Conservation (phyloP, 208 protist species). For the Polymyxa betae region DNA sequence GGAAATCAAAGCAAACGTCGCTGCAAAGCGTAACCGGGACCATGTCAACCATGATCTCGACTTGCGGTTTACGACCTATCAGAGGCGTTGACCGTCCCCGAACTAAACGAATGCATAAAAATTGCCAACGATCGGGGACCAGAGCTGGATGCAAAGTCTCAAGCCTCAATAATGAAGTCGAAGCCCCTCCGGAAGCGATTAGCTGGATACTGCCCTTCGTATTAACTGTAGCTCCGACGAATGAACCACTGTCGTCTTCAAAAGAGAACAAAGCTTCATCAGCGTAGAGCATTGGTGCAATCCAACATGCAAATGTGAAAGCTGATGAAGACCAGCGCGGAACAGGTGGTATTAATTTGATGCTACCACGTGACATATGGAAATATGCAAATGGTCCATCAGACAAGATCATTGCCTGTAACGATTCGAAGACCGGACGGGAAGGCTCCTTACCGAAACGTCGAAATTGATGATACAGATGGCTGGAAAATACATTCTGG, state of each 20-base stretch:
- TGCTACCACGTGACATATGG: background rate
- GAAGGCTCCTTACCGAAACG: too few species aligned
- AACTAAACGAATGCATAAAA: background rate
- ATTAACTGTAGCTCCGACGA: background rate
- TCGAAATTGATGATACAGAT: too few species aligned
- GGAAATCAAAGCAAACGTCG: background rate
- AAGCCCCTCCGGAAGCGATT: background rate
- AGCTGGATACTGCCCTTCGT: background rate
- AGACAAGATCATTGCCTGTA: background rate
- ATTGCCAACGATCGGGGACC: background rate
- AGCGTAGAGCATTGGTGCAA: background rate
- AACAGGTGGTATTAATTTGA: background rate
- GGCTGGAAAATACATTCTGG: too few species aligned
- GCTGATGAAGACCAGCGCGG: background rate
- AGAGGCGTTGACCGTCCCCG: background rate
- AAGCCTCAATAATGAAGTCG: background rate
- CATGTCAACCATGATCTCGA: slow-evolving; percentile 4
- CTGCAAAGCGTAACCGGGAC: background rate
- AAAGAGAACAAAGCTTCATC: background rate
- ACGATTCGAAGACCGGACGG: background rate
- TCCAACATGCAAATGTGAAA: slow-evolving; percentile 33
- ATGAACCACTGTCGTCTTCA: background rate
- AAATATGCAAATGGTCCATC: background rate
- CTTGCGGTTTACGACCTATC: background rate
- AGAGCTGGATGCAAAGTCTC: background rate